A percentile compares a stretch with the other conserved stretches of the same genome.
phyloP scores from a whole-genome alignment of 2,329 filamentous ascomycete genomes.

The Neurospora sp. region DNA sequence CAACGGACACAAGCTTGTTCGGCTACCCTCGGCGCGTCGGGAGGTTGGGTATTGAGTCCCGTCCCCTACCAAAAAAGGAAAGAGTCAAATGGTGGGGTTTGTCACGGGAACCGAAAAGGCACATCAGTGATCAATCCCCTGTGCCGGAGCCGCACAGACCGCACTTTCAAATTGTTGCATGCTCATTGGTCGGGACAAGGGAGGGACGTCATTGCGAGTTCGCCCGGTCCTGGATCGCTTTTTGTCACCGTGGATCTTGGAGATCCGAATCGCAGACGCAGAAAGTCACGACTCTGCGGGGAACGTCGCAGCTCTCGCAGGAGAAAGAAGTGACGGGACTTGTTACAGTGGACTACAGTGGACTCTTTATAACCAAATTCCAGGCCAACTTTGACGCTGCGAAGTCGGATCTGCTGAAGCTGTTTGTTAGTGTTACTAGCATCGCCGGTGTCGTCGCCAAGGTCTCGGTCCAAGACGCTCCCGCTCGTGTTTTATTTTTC shows the following conservation, averaged over 20 bases:
- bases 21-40: neutral
- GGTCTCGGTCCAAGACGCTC: neutral
- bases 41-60: neutral
- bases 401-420: neutral
- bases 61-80: neutral
- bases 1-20: neutral
- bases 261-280: neutral
- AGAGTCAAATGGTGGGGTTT: neutral
- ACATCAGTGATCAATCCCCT: neutral
- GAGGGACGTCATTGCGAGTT: constrained; percentile 14
- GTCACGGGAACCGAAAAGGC: neutral
- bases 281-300: neutral
- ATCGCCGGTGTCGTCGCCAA: neutral
- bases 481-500: neutral
- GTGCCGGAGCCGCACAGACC: constrained; percentile 10
- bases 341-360: neutral
- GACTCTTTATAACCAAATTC: neutral
- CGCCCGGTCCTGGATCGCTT: neutral
- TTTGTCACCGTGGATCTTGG: neutral
- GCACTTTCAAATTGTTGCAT: constrained; percentile 12
- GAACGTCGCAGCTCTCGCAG: too few relatives aligned
- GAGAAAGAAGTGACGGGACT: neutral
- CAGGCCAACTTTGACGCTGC: neutral
- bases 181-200: neutral
- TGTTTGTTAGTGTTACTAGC: neutral